phyloP scores from a whole-genome alignment of 1,139 yeast species.

The Candida pseudoviswanathii region DNA sequence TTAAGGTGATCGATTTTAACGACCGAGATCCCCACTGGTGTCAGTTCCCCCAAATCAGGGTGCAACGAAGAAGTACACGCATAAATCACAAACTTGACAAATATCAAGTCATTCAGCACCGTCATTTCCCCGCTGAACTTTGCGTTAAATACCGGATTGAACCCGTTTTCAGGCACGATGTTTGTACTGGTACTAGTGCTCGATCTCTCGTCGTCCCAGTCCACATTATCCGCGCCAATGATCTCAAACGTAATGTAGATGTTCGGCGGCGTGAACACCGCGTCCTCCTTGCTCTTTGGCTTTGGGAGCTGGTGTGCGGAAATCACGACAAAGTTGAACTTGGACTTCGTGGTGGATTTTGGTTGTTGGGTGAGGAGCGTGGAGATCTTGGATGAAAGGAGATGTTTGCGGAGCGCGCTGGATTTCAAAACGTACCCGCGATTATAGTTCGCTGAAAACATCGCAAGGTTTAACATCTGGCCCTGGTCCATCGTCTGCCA shows the following conservation, averaged over 20 bases:
- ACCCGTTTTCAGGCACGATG: slow-evolving; percentile 63
- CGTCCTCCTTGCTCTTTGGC: slow-evolving; percentile 40
- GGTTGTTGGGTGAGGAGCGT: slow-evolving; percentile 6
- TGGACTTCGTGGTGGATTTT: slow-evolving; percentile 6
- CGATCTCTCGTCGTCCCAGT: slow-evolving; percentile 22
- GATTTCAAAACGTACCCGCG: slow-evolving; percentile 86
- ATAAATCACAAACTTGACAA: slow-evolving; percentile 30
- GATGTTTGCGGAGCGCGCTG: slow-evolving; percentile 34
- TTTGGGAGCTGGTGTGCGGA: slow-evolving; percentile 88
- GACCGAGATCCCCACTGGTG: slow-evolving; percentile 59
- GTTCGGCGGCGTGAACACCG: slow-evolving; percentile 41
- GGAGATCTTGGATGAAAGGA: slow-evolving; percentile 19
- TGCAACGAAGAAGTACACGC: slow-evolving; percentile 21
- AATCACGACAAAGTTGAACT: slow-evolving; percentile 51
- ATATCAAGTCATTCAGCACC: slow-evolving; percentile 36
- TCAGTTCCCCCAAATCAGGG: slow-evolving; percentile 27
- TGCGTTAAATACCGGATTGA: slow-evolving; percentile 82
- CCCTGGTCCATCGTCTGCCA: slow-evolving; percentile 96
- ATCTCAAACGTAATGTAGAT: slow-evolving; percentile 64
- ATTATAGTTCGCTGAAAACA: slow-evolving; percentile 61
- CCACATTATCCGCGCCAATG: slow-evolving; percentile 38
- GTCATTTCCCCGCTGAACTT: slow-evolving; percentile 40
- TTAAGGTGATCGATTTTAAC: slow-evolving; percentile 58
- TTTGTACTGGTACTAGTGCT: slow-evolving; percentile 30
- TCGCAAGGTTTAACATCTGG: slow-evolving; percentile 84